Evolutionary conservation across 768 basidiomycete genomes (phyloP).

Genomic region (Coprinellus aureogranulatus): DNA sequence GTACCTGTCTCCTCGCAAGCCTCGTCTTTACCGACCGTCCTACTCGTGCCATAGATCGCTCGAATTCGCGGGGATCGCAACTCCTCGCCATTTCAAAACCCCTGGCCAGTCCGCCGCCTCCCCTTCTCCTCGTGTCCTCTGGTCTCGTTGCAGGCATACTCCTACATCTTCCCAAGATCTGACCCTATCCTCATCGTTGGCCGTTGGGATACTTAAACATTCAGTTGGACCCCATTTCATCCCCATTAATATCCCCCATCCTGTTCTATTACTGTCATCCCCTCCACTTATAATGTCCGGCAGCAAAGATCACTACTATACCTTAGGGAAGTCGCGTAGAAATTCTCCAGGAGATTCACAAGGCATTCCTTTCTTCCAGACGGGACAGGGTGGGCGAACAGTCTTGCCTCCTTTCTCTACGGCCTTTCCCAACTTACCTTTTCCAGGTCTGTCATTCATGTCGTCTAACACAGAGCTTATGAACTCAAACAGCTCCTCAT

Average conservation of each 20-base stretch:
- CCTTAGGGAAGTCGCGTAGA: constrained; percentile 64
- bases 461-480: constrained; percentile 47
- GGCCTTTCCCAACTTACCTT: constrained; percentile 84
- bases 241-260: constrained; percentile 47
- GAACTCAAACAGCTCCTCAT: constrained; percentile 57
- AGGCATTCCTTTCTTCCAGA: constrained; percentile 56
- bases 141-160: constrained; percentile 40
- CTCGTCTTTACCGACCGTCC: constrained; percentile 20
- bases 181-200: constrained; percentile 11
- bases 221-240: constrained; percentile 5
- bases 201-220: constrained; percentile 8
- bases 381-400: constrained; percentile 87
- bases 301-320: constrained; percentile 71
- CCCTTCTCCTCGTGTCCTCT: constrained; percentile 48
- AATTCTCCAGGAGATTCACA: constrained; percentile 67
- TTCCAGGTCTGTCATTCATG: constrained; percentile 79
- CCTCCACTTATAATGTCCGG: constrained; percentile 48
- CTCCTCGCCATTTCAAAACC: constrained; percentile 9
- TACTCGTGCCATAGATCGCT: constrained; percentile 16
- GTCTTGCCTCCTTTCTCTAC: constrained; percentile 83
- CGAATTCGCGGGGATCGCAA: constrained; percentile 16
- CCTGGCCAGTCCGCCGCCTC: constrained; percentile 25
- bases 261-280: constrained; percentile 54
- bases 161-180: constrained; percentile 20
- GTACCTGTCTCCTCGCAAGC: constrained; percentile 19